These are phyloP conservation scores for Microdochium nivale DNA, from an alignment of 2,329 filamentous ascomycete species.

Conservation along the genomic window DNA sequence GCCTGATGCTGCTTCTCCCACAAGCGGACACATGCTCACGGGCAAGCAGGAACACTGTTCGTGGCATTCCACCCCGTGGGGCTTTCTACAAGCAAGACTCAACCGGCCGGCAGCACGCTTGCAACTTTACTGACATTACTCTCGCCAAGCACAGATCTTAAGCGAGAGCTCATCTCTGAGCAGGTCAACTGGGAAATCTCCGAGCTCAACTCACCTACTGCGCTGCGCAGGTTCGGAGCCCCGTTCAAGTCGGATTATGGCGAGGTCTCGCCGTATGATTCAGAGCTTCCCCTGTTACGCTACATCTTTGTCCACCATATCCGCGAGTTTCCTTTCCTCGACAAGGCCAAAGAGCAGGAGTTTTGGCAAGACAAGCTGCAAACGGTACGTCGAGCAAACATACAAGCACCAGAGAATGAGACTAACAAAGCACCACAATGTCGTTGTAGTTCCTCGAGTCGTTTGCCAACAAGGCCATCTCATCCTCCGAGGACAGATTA, in stretches of 20 bases:
- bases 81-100: not conserved
- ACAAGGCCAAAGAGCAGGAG: slow-evolving; percentile 95
- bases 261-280: slow-evolving; percentile 87
- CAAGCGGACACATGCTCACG: slow-evolving; percentile 52
- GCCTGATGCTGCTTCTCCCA: slow-evolving; percentile 9
- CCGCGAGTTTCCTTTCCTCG: slow-evolving; percentile 93
- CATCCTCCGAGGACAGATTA: slow-evolving; percentile 87
- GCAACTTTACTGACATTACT: not conserved
- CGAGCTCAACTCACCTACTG: slow-evolving; percentile 91
- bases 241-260: slow-evolving; percentile 90
- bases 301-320: slow-evolving; percentile 99
- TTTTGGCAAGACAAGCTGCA: slow-evolving; percentile 99
- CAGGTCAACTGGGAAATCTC: slow-evolving; percentile 86
- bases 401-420: not conserved
- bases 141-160: slow-evolving; percentile 58
- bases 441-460: slow-evolving; percentile 79
- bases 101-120: slow-evolving; percentile 14
- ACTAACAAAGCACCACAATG: slow-evolving; percentile 3
- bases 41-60: slow-evolving; percentile 97
- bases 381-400: slow-evolving; percentile 51
- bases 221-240: slow-evolving; percentile 87
- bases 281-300: slow-evolving; percentile 83
- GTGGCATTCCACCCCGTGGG: slow-evolving; percentile 18
- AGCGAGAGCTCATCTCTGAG: slow-evolving; percentile 84
- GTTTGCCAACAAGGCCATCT: slow-evolving; percentile 95